phyloP scores from a whole-genome alignment of 2,329 filamentous ascomycete genomes.

The Nemania serpens region DNA sequence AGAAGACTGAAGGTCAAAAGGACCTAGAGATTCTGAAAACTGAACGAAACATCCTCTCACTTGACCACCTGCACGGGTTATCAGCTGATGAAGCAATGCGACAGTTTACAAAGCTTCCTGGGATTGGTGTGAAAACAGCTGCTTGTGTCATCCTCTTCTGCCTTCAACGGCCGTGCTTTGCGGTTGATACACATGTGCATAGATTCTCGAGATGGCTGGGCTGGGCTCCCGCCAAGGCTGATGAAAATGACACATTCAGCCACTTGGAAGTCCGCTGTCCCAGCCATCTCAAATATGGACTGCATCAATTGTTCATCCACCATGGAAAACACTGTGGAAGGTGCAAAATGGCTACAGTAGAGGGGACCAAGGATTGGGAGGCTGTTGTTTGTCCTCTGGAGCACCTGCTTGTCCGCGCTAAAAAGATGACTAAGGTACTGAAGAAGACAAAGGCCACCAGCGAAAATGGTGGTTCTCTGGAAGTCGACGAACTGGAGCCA shows the following conservation, averaged over 20 bases:
- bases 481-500: background rate
- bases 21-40: slow-evolving; percentile 61
- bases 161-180: slow-evolving; percentile 57
- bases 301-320: slow-evolving; percentile 60
- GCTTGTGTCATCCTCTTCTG: slow-evolving; percentile 63
- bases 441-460: slow-evolving; percentile 16
- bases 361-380: slow-evolving; percentile 66
- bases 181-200: slow-evolving; percentile 62
- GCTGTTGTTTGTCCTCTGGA: slow-evolving; percentile 52
- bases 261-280: slow-evolving; percentile 60
- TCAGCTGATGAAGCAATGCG: slow-evolving; percentile 54
- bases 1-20: slow-evolving; percentile 54
- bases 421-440: slow-evolving; percentile 22
- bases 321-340: slow-evolving; percentile 56
- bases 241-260: slow-evolving; percentile 53
- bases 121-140: slow-evolving; percentile 62
- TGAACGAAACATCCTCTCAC: slow-evolving; percentile 61
- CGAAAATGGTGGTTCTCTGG: slow-evolving; percentile 5
- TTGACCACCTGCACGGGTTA: slow-evolving; percentile 56
- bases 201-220: slow-evolving; percentile 57
- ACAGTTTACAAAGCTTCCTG: slow-evolving; percentile 55
- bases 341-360: slow-evolving; percentile 57
- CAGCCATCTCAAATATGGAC: slow-evolving; percentile 57
- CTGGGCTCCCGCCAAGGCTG: slow-evolving; percentile 58
- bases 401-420: slow-evolving; percentile 44